Base-by-base conservation (phyloP, 75 land plant genomes). In the Gnetum montanum region DNA sequence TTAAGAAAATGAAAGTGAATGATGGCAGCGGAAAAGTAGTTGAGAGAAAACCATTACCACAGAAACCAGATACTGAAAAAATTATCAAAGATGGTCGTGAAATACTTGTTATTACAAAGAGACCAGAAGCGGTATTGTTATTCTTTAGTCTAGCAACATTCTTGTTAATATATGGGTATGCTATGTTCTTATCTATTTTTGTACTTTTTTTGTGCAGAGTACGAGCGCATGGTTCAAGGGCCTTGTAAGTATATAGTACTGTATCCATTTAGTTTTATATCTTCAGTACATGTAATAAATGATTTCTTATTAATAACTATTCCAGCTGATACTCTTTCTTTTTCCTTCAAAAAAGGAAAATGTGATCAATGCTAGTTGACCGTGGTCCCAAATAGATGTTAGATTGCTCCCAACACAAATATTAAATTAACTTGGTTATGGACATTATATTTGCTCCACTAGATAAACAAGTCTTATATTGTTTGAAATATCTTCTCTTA, bases 181-280 rank as follows among this genome's bases (percentile, higher is more conserved):
- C n/a, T 25, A 23, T 24, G 15, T 12, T 25, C 2, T 3, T 52
- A 27, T 52, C 8, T 20, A 15, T 29, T 33, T 19, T 4, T 52
- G 25, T 52, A 36, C 15, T 29, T 49, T 25, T 29, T 63, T n/a
- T n/a, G n/a, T 46, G 48, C 83, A 80, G 83, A 79, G 72, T 15
- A 71, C 63, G 53, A 75, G 66, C 60, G 75, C 43, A 28, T 80
- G 83, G 83, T 71, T 75, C 45, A 69, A 58, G 34, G 62, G 10
- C 41, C 71, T 71, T 67, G 83, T 80, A 58, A 80, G 83, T 80
- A 56, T 16, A n/a, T n/a, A n/a, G n/a, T n/a, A n/a, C n/a, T n/a
- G n/a, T n/a, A n/a, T n/a, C n/a, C n/a, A n/a, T n/a, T n/a, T n/a
- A n/a, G n/a, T n/a, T n/a, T n/a, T n/a, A n/a, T n/a, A n/a, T n/a